Percentiles rank a stretch among this genome's conserved stretches.
Conservation (phyloP, 2,329 filamentous ascomycete genomes). For the Paecilomyces sp. region DNA sequence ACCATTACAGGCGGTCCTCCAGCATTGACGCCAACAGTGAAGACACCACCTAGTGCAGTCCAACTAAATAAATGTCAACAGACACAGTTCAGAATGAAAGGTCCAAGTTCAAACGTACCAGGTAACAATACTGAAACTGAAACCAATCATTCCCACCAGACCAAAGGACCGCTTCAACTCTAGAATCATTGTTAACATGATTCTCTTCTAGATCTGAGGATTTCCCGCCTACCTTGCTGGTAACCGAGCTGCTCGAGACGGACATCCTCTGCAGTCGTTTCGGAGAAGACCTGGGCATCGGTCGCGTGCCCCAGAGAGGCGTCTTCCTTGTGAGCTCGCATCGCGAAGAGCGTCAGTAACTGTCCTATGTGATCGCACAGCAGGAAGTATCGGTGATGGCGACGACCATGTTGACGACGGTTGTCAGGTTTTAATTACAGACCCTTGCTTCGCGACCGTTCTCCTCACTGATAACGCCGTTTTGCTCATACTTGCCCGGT, state of each 20-base stretch:
- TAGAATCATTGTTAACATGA: slow-evolving; percentile 12
- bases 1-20: slow-evolving; percentile 55
- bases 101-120: slow-evolving; percentile 25
- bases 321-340: neutral
- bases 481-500: neutral
- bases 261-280: slow-evolving; percentile 1
- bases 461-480: neutral
- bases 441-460: neutral
- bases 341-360: neutral
- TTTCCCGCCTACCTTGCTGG: slow-evolving; percentile 2
- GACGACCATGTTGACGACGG: neutral
- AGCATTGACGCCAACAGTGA: slow-evolving; percentile 49
- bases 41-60: slow-evolving; percentile 50
- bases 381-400: neutral
- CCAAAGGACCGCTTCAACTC: slow-evolving; percentile 53
- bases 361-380: neutral
- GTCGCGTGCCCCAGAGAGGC: neutral
- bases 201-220: neutral
- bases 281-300: neutral
- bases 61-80: slow-evolving; percentile 29
- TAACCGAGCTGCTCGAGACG: slow-evolving; percentile 5
- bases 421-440: neutral
- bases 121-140: slow-evolving; percentile 53
- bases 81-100: neutral
- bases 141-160: slow-evolving; percentile 52